Conservation (phyloP, 148 eudicot genomes). For the Rhododendron ferrugineum region DNA sequence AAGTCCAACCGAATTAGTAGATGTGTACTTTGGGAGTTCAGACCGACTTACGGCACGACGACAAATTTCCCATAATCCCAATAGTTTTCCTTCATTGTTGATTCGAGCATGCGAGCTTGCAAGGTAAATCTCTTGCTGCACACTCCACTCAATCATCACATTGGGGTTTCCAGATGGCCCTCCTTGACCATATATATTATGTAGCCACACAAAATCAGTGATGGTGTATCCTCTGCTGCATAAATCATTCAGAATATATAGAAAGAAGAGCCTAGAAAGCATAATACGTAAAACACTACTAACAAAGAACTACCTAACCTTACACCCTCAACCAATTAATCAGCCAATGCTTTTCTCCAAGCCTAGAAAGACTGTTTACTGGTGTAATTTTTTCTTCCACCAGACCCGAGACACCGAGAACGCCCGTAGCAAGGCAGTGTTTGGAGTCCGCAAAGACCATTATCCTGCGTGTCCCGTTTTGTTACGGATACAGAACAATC, state of each 20-base stretch:
- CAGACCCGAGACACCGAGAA: neutral
- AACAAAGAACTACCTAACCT: neutral
- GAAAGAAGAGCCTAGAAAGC: neutral
- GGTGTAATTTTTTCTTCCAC: neutral
- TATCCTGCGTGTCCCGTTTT: too few species aligned
- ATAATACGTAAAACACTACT: neutral
- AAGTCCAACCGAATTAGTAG: too few species aligned
- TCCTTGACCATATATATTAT: too few species aligned
- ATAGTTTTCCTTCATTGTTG: neutral
- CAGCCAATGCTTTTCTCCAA: neutral
- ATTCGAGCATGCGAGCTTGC: neutral
- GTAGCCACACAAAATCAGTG: too few species aligned
- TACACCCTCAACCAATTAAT: neutral
- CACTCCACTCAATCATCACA: neutral
- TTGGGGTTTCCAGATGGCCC: too few species aligned
- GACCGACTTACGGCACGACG: neutral
- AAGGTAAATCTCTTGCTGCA: neutral
- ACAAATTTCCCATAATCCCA: neutral
- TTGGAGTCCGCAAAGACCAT: too few species aligned
- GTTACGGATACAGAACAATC: too few species aligned
- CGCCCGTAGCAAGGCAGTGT: too few species aligned
- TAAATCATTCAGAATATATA: too few species aligned
- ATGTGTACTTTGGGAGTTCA: neutral
- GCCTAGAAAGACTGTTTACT: neutral
- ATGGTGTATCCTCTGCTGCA: neutral